Percentiles rank a stretch among this genome's conserved stretches.
Evolutionary conservation across 257 asterid genomes (phyloP).

Genomic region (Capsicum pubescens): DNA sequence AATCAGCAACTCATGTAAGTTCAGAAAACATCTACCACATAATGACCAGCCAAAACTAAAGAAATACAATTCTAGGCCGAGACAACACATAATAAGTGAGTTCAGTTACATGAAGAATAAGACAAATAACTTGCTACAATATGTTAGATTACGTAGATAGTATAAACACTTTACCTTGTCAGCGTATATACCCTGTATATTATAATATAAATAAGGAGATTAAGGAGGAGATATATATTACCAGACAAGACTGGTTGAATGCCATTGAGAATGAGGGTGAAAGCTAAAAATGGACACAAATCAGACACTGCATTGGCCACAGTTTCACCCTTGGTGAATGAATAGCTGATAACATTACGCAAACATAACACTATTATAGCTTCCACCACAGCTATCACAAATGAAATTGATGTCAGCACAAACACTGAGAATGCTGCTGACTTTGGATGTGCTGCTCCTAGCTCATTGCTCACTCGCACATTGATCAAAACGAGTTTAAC

Average conservation of each 20-base stretch:
- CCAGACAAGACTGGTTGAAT: constrained; percentile 34
- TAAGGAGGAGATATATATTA: too few species aligned
- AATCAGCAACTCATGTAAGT: too few species aligned
- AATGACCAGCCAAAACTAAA: too few species aligned
- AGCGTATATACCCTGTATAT: rapidly evolving
- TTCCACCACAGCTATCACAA: constrained; percentile 26
- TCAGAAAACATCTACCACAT: too few species aligned
- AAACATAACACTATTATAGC: constrained; percentile 28
- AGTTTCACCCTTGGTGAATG: constrained; percentile 39
- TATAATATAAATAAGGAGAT: not conserved
- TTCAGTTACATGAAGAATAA: not conserved
- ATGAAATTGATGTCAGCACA: constrained; percentile 24
- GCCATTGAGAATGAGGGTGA: constrained; percentile 44
- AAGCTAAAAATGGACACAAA: constrained; percentile 42
- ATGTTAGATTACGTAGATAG: not conserved
- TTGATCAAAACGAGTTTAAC: too few species aligned
- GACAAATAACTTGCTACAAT: not conserved
- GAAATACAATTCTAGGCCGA: too few species aligned
- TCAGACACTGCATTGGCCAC: constrained; percentile 42
- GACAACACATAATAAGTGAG: not conserved
- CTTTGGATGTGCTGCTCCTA: too few species aligned
- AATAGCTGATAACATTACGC: constrained; percentile 38
- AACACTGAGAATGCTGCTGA: too few species aligned
- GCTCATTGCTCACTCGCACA: too few species aligned
- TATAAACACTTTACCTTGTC: not conserved